These are phyloP conservation scores for Tolypocladium endophyticum DNA, from an alignment of 2,329 filamentous ascomycete genomes.

Conservation along the genomic window DNA sequence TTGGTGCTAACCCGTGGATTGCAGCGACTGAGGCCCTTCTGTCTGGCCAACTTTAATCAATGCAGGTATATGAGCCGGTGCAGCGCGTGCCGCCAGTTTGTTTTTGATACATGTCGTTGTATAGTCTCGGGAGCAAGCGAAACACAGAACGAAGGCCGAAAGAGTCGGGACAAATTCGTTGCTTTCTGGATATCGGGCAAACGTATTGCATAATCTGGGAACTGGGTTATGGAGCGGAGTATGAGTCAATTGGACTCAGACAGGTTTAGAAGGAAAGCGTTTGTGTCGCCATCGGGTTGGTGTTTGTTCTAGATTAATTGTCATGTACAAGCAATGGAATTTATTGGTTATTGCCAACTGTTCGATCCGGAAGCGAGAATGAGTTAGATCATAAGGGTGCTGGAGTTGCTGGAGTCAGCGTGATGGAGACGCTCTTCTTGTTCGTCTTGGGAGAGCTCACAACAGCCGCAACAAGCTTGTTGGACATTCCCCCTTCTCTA, in stretches of 20 bases:
- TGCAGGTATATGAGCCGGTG: background rate
- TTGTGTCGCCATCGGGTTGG: background rate
- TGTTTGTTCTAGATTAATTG: background rate
- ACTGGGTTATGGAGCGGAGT: background rate
- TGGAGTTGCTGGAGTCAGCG: too few species aligned
- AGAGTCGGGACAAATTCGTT: background rate
- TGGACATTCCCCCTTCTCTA: background rate
- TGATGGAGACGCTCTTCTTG: background rate
- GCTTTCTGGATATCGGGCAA: background rate
- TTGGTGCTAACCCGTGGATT: background rate
- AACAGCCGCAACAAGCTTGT: background rate
- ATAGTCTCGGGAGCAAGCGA: constrained; percentile 1
- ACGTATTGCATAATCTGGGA: constrained; percentile 2
- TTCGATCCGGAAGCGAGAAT: too few species aligned
- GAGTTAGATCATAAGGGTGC: too few species aligned
- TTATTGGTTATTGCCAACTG: too few species aligned
- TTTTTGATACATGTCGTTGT: constrained; percentile 1
- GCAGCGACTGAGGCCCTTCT: constrained; percentile 68
- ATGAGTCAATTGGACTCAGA: background rate
- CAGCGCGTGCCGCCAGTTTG: background rate
- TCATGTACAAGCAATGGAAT: background rate
- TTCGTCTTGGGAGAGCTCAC: background rate
- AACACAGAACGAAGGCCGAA: background rate
- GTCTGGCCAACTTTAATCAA: constrained; percentile 59
- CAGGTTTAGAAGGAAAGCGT: background rate